Percentiles rank a stretch among this genome's conserved stretches.
Conservation (phyloP, 2,329 filamentous ascomycete species). For the Penicillium italicum region DNA sequence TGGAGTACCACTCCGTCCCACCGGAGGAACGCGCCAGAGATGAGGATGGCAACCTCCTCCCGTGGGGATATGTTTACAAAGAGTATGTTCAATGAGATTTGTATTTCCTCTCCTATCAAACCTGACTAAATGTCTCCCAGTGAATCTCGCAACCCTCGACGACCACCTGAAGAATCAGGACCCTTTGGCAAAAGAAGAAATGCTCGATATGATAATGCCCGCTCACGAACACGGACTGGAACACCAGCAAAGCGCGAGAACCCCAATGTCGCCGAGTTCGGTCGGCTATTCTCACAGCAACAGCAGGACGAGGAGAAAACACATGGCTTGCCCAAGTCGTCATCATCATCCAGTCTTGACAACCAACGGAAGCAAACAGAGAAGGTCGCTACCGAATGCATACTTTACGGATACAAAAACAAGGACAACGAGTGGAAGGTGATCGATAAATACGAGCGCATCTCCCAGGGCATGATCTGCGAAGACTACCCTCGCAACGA, state of each 20-base stretch:
- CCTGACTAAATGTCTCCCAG: slow-evolving; percentile 23
- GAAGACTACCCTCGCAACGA: slow-evolving; percentile 90
- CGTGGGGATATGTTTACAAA: slow-evolving; percentile 62
- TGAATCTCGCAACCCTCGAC: slow-evolving; percentile 49
- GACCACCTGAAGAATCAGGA: slow-evolving; percentile 57
- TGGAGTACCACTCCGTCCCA: slow-evolving; percentile 65
- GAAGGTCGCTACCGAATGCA: slow-evolving; percentile 69
- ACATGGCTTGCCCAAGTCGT: slow-evolving; percentile 37
- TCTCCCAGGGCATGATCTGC: slow-evolving; percentile 75
- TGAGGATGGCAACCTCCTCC: slow-evolving; percentile 55
- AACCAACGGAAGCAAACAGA: slow-evolving; percentile 37
- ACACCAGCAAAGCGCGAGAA: slow-evolving; percentile 59
- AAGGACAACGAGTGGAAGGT: slow-evolving; percentile 72
- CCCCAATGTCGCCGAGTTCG: slow-evolving; percentile 48
- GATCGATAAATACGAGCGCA: slow-evolving; percentile 80
- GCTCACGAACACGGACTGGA: slow-evolving; percentile 55
- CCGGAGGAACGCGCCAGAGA: slow-evolving; percentile 60
- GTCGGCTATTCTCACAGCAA: slow-evolving; percentile 44
- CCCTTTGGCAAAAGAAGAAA: slow-evolving; percentile 57
- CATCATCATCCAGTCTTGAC: slow-evolving; percentile 42
- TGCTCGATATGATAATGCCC: slow-evolving; percentile 42
- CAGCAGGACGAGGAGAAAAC: slow-evolving; percentile 44
- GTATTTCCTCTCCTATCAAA: neutral
- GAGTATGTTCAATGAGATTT: slow-evolving; percentile 47
- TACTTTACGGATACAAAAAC: slow-evolving; percentile 77